These are phyloP conservation scores for Neltuma alba DNA, from an alignment of 306 rosid genomes.

Conservation along the genomic window DNA sequence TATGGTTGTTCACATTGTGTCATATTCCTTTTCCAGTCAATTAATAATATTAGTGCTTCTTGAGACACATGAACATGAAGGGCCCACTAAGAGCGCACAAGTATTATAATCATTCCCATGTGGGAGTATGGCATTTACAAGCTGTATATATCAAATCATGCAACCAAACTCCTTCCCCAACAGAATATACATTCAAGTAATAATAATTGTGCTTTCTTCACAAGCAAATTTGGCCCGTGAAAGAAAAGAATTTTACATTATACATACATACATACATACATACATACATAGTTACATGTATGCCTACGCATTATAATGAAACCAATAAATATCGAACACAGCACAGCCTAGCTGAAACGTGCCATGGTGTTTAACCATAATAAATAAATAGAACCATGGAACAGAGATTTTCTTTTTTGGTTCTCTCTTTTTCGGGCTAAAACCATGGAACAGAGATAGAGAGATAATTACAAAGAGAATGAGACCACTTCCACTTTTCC, in stretches of 20 bases:
- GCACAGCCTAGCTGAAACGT: conserved; percentile 33
- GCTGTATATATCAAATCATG: conserved; percentile 33
- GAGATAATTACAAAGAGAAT: conserved; percentile 59
- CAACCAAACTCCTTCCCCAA: conserved; percentile 31
- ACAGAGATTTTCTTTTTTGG: background rate
- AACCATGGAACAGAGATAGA: background rate
- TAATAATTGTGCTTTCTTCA: conserved; percentile 33
- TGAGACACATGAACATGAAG: background rate
- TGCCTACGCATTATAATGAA: conserved; percentile 40
- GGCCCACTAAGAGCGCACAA: background rate
- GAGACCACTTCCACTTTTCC: conserved; percentile 34
- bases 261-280: conserved; percentile 28
- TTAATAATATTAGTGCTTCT: background rate
- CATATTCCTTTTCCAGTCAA: no score
- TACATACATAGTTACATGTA: conserved; percentile 28
- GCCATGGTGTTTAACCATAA: conserved; percentile 32
- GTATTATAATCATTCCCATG: conserved; percentile 9
- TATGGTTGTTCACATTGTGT: no score
- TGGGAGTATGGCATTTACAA: conserved; percentile 31
- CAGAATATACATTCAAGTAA: conserved; percentile 33
- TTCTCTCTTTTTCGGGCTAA: no score
- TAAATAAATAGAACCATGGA: conserved; percentile 33
- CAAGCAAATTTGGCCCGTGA: conserved; percentile 36
- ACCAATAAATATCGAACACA: conserved; percentile 36
- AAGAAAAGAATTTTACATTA: background rate